Evolutionary conservation across 495 filamentous ascomycete species (phyloP).

Genomic region (Penicillium nucicola): DNA sequence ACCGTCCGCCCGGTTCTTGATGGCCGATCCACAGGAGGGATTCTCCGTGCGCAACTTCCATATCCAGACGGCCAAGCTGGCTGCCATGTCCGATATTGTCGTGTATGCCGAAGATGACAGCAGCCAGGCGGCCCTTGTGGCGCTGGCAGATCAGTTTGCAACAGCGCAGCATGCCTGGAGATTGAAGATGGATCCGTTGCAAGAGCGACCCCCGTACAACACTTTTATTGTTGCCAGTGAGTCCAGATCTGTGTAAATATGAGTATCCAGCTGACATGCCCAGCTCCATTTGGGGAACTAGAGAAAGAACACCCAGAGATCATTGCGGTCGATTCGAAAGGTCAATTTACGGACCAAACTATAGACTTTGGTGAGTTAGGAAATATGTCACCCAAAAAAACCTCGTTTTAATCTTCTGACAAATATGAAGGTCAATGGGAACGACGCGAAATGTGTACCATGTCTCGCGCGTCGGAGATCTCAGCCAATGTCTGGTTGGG

Average conservation of each 20-base stretch:
- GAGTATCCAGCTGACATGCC: slow-evolving; percentile 18
- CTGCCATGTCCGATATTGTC: slow-evolving; percentile 85
- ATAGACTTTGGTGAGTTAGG: slow-evolving; percentile 74
- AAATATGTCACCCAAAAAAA: background rate
- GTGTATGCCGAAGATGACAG: slow-evolving; percentile 75
- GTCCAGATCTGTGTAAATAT: slow-evolving; percentile 17
- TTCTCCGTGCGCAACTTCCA: slow-evolving; percentile 92
- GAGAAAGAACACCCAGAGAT: slow-evolving; percentile 68
- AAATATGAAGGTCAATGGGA: slow-evolving; percentile 67
- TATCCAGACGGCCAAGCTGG: slow-evolving; percentile 88
- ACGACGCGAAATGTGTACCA: slow-evolving; percentile 84
- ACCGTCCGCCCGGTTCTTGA: slow-evolving; percentile 38
- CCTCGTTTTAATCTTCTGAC: background rate
- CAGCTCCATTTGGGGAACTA: slow-evolving; percentile 67
- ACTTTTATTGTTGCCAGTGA: slow-evolving; percentile 75
- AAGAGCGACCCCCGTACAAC: slow-evolving; percentile 65
- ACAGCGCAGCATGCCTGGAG: slow-evolving; percentile 74
- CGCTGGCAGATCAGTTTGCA: slow-evolving; percentile 68
- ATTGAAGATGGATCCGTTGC: slow-evolving; percentile 54
- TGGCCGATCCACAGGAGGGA: slow-evolving; percentile 80
- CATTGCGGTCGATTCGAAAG: slow-evolving; percentile 71
- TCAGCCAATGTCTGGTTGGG: slow-evolving; percentile 87
- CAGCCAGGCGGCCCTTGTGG: slow-evolving; percentile 51
- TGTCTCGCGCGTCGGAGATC: slow-evolving; percentile 88
- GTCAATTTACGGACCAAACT: slow-evolving; percentile 71